Conservation (phyloP, 345 rosid genomes). For the Pugionium cornutum region DNA sequence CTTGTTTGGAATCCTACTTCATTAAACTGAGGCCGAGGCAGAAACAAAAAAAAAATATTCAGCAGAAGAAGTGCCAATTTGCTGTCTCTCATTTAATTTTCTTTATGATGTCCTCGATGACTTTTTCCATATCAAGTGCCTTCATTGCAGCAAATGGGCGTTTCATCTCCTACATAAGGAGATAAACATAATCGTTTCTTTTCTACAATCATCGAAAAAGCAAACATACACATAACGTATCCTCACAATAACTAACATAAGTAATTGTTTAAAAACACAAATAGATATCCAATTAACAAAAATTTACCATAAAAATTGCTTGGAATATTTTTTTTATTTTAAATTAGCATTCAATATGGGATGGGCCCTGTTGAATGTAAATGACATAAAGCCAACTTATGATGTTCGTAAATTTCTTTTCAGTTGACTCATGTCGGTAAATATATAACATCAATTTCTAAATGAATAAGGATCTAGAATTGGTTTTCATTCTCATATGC, state of each 20-base stretch:
- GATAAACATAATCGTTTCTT: neutral
- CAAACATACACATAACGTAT: slow-evolving; percentile 2
- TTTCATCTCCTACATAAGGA: slow-evolving; percentile 60
- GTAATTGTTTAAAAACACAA: neutral
- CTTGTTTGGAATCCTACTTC: slow-evolving; percentile 9
- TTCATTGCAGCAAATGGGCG: slow-evolving; percentile 82
- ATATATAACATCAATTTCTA: no score
- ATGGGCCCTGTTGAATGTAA: neutral
- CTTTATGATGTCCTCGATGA: slow-evolving; percentile 52
- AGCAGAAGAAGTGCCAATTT: slow-evolving; percentile 18
- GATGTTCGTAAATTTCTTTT: neutral
- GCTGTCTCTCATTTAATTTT: slow-evolving; percentile 47
- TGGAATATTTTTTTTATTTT: neutral
- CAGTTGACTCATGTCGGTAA: no score
- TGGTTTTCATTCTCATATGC: neutral
- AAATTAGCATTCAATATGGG: neutral
- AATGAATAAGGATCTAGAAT: neutral
- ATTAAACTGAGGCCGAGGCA: slow-evolving; percentile 2
- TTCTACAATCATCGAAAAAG: neutral
- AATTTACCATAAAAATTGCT: neutral
- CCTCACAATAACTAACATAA: neutral
- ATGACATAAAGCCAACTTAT: neutral
- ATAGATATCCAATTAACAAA: neutral
- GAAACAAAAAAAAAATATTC: slow-evolving; percentile 20
- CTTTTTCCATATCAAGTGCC: slow-evolving; percentile 71